Conservation (phyloP, 306 rosid species). For the Calophaca sinica region DNA sequence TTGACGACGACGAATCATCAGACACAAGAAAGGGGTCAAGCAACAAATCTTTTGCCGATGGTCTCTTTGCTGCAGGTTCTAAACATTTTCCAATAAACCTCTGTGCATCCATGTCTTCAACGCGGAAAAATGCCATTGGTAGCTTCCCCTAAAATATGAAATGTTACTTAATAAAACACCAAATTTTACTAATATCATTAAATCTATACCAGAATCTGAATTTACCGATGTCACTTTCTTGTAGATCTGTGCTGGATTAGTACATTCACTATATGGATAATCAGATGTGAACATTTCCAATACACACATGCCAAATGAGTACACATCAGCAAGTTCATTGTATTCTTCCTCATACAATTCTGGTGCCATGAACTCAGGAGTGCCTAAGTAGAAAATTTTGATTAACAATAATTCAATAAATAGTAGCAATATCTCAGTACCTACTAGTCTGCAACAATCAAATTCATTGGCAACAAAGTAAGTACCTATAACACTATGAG, state of each 20-base stretch:
- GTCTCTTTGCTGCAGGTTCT: constrained; percentile 66
- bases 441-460: not conserved
- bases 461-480: constrained; percentile 14
- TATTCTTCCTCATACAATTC: constrained; percentile 91
- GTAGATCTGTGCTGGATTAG: constrained; percentile 93
- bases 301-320: constrained; percentile 96
- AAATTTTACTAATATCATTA: not conserved
- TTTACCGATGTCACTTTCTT: constrained; percentile 96
- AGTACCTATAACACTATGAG: constrained; percentile 93
- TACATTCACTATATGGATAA: constrained; percentile 85
- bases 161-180: constrained; percentile 19
- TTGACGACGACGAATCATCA: constrained; percentile 50
- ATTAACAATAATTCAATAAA: not conserved
- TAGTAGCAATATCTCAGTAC: not conserved
- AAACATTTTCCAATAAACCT: constrained; percentile 79
- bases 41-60: constrained; percentile 78
- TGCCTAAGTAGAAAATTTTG: constrained; percentile 56
- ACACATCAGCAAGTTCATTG: constrained; percentile 93
- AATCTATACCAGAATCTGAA: constrained; percentile 25
- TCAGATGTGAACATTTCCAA: constrained; percentile 89
- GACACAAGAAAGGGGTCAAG: constrained; percentile 62
- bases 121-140: constrained; percentile 69
- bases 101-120: constrained; percentile 81
- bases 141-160: constrained; percentile 76
- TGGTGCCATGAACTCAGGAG: constrained; percentile 98